These are phyloP conservation scores for Colletotrichum cereale DNA, from an alignment of 2,329 filamentous ascomycete species.

Conservation along the genomic window DNA sequence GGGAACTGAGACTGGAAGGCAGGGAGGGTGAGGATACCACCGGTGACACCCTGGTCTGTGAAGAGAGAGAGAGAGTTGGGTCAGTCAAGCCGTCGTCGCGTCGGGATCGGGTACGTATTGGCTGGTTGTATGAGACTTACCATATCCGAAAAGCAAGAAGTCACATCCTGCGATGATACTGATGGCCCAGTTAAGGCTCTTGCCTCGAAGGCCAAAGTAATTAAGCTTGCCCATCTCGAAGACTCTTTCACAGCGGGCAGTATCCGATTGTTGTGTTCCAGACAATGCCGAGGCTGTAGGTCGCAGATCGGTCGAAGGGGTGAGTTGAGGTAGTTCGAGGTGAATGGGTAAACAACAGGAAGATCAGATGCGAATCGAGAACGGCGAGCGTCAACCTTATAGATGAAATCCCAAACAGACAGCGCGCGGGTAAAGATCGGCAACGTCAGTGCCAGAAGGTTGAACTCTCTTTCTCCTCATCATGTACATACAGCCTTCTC, in stretches of 20 bases:
- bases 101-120: not conserved
- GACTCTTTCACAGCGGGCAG: conserved; percentile 31
- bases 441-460: conserved; percentile 30
- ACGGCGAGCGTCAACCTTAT: conserved; percentile 35
- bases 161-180: conserved; percentile 79
- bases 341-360: conserved; percentile 8
- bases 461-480: conserved; percentile 13
- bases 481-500: not conserved
- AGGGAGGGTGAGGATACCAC: conserved; percentile 77
- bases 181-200: conserved; percentile 75
- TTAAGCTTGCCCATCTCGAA: conserved; percentile 44
- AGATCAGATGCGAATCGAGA: not conserved
- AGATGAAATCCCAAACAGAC: conserved; percentile 29
- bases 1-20: conserved; percentile 69
- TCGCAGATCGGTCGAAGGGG: not conserved
- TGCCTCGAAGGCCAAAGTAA: conserved; percentile 76
- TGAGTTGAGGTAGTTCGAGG: not conserved
- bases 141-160: conserved; percentile 73
- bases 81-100: not conserved
- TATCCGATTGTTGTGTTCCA: conserved; percentile 17
- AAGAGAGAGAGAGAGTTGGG: conserved; percentile 49
- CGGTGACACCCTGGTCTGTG: conserved; percentile 84
- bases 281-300: conserved; percentile 24
- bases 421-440: conserved; percentile 34
- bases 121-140: conserved; percentile 49